Base-by-base conservation (phyloP, 768 basidiomycete species). In the Lyophyllum decastes region DNA sequence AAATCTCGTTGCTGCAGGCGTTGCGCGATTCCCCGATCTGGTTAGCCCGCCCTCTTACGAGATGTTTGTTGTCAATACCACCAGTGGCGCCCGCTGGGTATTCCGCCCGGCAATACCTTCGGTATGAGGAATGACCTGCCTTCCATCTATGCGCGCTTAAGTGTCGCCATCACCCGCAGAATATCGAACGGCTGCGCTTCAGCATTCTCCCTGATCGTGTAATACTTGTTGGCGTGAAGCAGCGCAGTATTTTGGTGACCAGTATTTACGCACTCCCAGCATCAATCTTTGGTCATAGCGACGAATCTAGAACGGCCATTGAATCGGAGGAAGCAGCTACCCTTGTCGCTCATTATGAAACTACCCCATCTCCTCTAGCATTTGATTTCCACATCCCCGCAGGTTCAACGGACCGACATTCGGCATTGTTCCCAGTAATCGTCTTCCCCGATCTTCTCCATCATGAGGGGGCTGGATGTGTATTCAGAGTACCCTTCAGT, bases 51-150 rank as follows among this genome's bases (percentile, higher is more conserved):
- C 66, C 51, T 54, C 61, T 34, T 58, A 64, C 59, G 58, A 61
- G 44, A 58, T 78, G 41, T 58, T 75, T 35, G 61, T 77, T 27
- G 52, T 75, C 26, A 72, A 77, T 56, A 59, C 60, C 40, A 61
- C 50, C 57, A 73, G 64, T 50, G 58, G 53, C n/a, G 49, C 53
- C 7, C 50, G 55, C 22, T 58, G 52, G 55, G 56, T 35, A 47
- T 51, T 57, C 34, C 26, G 48, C 34, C 56, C 60, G 8, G n/a
- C 25, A 24, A 43, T 59, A 24, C 59, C 54, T 26, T 34, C 27
- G 49, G 63, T 62, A 41, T 14, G 63, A 40, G 24, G 19, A 22
- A 22, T 6, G 7, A 49, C 21, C 54, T 17, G 35, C 35, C 16
- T 30, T 58, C 27, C 21, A 3, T 49, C 35, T 66, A 57, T 65